These are phyloP conservation scores for Dryas octopetala DNA, from an alignment of 306 rosid genomes.

Conservation along the genomic window DNA sequence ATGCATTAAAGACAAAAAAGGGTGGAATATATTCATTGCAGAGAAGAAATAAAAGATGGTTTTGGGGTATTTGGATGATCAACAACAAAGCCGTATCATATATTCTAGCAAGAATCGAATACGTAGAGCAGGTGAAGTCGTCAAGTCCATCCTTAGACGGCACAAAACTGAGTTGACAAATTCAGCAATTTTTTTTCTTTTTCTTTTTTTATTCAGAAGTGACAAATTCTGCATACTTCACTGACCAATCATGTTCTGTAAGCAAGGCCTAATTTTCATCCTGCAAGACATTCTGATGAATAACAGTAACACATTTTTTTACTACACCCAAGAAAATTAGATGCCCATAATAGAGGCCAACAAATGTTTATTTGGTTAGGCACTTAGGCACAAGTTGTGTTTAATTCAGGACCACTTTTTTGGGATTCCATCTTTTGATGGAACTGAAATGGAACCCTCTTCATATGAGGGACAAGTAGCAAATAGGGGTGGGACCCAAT, in stretches of 20 bases:
- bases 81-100: not conserved
- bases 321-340: not conserved
- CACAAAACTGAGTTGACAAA: not conserved
- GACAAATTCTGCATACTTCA: not conserved
- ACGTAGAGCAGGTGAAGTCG: not conserved
- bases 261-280: not conserved
- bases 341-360: not conserved
- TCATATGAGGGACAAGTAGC: not conserved
- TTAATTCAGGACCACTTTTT: conserved; percentile 21
- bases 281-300: not conserved
- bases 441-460: conserved; percentile 15
- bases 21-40: conserved; percentile 20
- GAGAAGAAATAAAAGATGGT: not conserved
- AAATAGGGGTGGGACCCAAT: conserved; percentile 7
- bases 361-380: conserved; percentile 2
- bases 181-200: not conserved
- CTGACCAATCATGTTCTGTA: not conserved
- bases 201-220: not conserved
- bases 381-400: conserved; percentile 17
- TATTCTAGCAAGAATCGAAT: conserved; percentile 14
- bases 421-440: conserved; percentile 17
- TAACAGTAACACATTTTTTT: not conserved
- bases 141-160: not conserved
- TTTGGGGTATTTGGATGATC: not conserved
- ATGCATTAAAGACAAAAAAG: not conserved